Base-by-base conservation (phyloP, 2,329 filamentous ascomycete species). In the Fusarium kyushuense region DNA sequence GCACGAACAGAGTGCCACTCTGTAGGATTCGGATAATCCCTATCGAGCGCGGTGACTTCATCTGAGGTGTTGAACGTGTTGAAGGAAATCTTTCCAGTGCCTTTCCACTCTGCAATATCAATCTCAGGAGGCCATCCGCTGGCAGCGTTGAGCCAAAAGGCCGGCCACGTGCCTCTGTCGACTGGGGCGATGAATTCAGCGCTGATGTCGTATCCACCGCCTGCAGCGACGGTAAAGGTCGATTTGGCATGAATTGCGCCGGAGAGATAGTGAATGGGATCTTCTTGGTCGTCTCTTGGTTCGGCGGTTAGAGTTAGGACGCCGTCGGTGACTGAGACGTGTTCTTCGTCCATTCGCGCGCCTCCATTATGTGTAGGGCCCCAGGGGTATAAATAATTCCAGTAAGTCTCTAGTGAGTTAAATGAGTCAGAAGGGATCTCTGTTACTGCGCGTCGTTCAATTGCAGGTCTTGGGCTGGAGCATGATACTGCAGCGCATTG, bases 341-440 rank as follows among this genome's bases (percentile, higher is more conserved):
- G 66, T 5, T 67, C 53, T 46, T 63, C 4, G 2, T 69, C 62
- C 66, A 69, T 69, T 11, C 66, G 30, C 4, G 66, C 66, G 8
- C 57, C 66, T 0, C 66, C 66, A 67, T 69, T 69, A 30, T 69
- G 66, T 0, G 66, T 70, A 4, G 57, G 41, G 0, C 66, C 57
- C 62, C 66, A 69, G 1, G 66, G 66, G 27, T 69, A 69, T 1
- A 70, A 13, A 7, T 69, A 69, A 9, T 69, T 69, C 66, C 66
- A 69, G 49, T 69, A 70, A 1, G 57, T 69, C 7, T 69, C 62
- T 2, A 69, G 62, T 0, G 57, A 63, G 7, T 40, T 46, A 12
- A 69, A 69, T 0, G 66, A 69, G 11, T 69, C 62, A 7, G 41
- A 19, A 9, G 66, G 66, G 3, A 69, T 70, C 21, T 63, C 53